Base-by-base conservation (phyloP, 169 alveolate species). In the Miamiensis avidus region DNA sequence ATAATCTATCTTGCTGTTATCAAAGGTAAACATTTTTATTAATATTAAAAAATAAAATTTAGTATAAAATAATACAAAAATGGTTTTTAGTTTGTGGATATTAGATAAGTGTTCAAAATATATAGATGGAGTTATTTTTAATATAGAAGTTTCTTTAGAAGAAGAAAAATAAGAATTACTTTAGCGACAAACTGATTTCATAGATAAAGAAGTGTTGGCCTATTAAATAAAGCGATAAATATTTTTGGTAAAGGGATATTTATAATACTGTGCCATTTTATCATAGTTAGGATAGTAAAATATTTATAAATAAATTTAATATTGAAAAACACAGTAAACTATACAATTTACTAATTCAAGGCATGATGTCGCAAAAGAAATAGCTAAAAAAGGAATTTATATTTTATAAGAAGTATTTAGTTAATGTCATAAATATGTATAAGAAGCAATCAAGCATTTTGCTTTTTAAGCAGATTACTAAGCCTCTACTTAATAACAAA, bases 281-380 rank as follows among this genome's bases (percentile, higher is more conserved):
- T 73, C 76, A n/a, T 73, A 73, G 31, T 26, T n/a, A 15, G 76
- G 76, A 73, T 73, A 73, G 76, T 73, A 73, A 73, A n/a, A 15
- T 73, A 73, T 15, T 20, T 65, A 65, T 65, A 65, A 26, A 65
- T 65, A 65, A n/a, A n/a, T n/a, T n/a, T n/a, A n/a, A n/a, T n/a
- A n/a, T n/a, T n/a, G n/a, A n/a, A n/a, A n/a, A n/a, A n/a, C n/a
- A n/a, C n/a, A n/a, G n/a, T 33, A 32, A 0, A 78, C 11, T 34
- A 25, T 4, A 1, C 0, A 78, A 1, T 33, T 32, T 33, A 25
- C 29, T 31, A 0, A 78, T 0, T 27, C 32, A 34, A 85, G 90
- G 65, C 90, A 85, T 75, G 69, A 85, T 29, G 49, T 79, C 29
- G 90, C 90, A 0, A 65, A 79, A 25, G 69, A 34, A 34, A 85